phyloP scores from a whole-genome alignment of 2,329 filamentous ascomycete genomes.

The Macroventuria anomochaeta region DNA sequence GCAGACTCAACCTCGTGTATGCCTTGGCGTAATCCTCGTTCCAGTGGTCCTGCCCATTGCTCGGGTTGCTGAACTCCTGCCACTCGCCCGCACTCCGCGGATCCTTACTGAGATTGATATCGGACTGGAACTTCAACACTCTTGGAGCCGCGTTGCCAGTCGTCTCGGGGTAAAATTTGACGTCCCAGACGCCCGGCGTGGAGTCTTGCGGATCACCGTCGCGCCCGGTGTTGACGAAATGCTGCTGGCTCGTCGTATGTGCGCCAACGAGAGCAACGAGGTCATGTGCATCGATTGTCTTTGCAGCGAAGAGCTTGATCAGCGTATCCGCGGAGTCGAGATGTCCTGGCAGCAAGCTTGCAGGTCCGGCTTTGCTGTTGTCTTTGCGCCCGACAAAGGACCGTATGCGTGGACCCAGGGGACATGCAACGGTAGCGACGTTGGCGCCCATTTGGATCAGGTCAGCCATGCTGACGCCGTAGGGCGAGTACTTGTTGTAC shows the following conservation, averaged over 20 bases:
- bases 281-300: conserved; percentile 42
- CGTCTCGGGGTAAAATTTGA: conserved; percentile 40
- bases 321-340: conserved; percentile 32
- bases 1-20: conserved; percentile 60
- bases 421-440: conserved; percentile 41
- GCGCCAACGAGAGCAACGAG: conserved; percentile 43
- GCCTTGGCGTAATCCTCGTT: conserved; percentile 49
- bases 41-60: conserved; percentile 28
- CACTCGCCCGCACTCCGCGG: conserved; percentile 37
- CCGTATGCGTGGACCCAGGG: conserved; percentile 41
- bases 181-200: conserved; percentile 43
- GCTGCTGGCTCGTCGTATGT: conserved; percentile 41
- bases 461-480: conserved; percentile 42
- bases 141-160: conserved; percentile 24
- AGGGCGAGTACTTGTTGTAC: conserved; percentile 17
- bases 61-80: conserved; percentile 14
- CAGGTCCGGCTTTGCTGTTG: conserved; percentile 24
- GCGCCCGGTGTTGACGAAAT: conserved; percentile 29
- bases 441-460: conserved; percentile 43
- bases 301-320: conserved; percentile 42
- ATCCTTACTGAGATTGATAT: conserved; percentile 37
- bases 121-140: conserved; percentile 38
- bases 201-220: conserved; percentile 38
- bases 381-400: conserved; percentile 43
- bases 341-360: conserved; percentile 36